Base-by-base conservation (phyloP, 345 rosid species). In the Populus davidiana region DNA sequence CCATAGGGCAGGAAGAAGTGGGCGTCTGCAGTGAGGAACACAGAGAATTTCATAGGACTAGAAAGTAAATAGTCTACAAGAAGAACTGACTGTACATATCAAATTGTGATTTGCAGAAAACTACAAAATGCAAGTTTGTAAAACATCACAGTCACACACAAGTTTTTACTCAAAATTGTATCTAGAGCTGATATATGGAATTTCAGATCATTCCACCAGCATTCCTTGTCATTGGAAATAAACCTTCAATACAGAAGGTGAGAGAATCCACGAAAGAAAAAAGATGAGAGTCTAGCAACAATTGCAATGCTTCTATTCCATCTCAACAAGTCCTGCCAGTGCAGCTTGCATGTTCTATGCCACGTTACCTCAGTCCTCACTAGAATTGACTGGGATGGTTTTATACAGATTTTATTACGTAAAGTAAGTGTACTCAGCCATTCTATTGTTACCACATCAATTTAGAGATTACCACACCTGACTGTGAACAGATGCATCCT, bases 1-100 rank as follows among this genome's bases (percentile, higher is more conserved):
- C 68, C 81, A 38, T 69, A 66, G 59, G 71, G 36, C 77, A 38
- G 35, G 86, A 76, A 73, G 87, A 78, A 52, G 77, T 17, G 41
- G 52, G 75, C 61, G 78, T 81, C 96, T 93, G 82, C 86, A 83
- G 62, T 72, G 33, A 79, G 69, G 29, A 80, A 63, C 25, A 29
- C 11, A 13, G 36, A 3, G 13, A 17, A 33, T 54, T 43, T 50
- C 68, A 54, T 54, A 47, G 29, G 63, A n/a, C 63, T n/a, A 1
- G 27, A 56, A 56, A n/a, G 63, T n/a, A 56, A 11, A n/a, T n/a
- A 56, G 2, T 8, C 63, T n/a, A 23, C 63, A 56, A 52, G 12
- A 41, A 47, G 29, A 56, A 56, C 29, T 56, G 13, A n/a, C 63
- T 0, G 63, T 56, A 52, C 1, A 52, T 52, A 20, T 20, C 47